Conservation (phyloP, 768 basidiomycete species). For the Suillus ampliporus region DNA sequence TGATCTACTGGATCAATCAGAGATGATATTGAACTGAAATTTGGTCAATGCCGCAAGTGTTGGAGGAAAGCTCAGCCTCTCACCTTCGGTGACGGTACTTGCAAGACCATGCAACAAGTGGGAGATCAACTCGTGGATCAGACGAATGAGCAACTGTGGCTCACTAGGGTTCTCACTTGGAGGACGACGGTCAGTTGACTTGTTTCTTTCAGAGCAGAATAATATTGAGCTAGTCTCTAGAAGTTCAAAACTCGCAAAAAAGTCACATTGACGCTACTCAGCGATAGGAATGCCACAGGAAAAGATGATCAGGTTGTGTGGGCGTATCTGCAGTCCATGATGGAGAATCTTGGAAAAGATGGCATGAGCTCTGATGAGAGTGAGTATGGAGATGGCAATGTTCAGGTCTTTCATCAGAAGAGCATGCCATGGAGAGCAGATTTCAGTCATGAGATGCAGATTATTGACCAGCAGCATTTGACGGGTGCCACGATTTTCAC, state of each 20-base stretch:
- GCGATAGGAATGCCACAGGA: background rate
- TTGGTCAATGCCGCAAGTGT: background rate
- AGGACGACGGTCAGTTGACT: background rate
- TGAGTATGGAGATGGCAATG: background rate
- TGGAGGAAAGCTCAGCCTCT: background rate
- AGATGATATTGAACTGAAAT: background rate
- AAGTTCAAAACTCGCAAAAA: background rate
- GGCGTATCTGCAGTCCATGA: background rate
- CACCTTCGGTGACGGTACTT: background rate
- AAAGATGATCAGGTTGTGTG: background rate
- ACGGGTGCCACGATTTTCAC: background rate
- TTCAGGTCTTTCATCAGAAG: background rate
- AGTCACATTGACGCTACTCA: background rate
- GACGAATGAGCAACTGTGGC: background rate
- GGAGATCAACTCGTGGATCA: background rate
- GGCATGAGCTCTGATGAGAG: background rate
- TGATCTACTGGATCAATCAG: background rate
- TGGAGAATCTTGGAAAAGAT: conserved; percentile 1
- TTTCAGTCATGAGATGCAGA: background rate
- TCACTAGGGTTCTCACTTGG: background rate
- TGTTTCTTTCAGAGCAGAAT: background rate
- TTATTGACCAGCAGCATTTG: background rate
- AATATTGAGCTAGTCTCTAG: background rate
- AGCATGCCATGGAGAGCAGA: background rate
- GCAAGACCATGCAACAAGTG: background rate